These are phyloP conservation scores for Sporothrix pallida DNA, from an alignment of 2,329 filamentous ascomycete genomes.

Conservation along the genomic window DNA sequence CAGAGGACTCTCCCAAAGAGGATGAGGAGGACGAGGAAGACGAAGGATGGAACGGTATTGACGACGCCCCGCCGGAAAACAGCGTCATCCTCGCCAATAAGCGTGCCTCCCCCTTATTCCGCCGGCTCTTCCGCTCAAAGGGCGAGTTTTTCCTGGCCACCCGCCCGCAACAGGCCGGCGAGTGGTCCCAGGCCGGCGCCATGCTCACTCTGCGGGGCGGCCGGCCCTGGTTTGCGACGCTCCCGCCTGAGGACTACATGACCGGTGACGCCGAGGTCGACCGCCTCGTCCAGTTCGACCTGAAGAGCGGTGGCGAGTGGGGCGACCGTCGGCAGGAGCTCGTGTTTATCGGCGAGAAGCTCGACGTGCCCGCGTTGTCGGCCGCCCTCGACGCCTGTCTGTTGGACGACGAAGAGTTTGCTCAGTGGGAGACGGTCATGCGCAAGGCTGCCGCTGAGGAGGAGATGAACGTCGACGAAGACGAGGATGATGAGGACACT, in stretches of 20 bases:
- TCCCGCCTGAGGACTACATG: slow-evolving; percentile 57
- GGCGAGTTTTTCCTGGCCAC: slow-evolving; percentile 67
- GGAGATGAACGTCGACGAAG: background rate
- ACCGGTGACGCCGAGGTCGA: slow-evolving; percentile 57
- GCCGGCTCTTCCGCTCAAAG: slow-evolving; percentile 66
- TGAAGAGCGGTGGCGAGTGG: slow-evolving; percentile 64
- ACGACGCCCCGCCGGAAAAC: slow-evolving; percentile 50
- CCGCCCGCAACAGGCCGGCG: slow-evolving; percentile 59
- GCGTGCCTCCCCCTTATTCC: slow-evolving; percentile 57
- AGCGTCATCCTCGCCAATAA: slow-evolving; percentile 61
- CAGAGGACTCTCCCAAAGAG: slow-evolving; percentile 27
- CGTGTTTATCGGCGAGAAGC: slow-evolving; percentile 73
- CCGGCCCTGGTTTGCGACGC: slow-evolving; percentile 63
- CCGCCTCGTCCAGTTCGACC: slow-evolving; percentile 56
- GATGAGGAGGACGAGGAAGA: slow-evolving; percentile 40
- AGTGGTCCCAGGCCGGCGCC: slow-evolving; percentile 68
- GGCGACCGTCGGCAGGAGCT: slow-evolving; percentile 74
- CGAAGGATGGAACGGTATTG: slow-evolving; percentile 41
- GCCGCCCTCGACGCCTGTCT: slow-evolving; percentile 64
- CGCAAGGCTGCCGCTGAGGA: background rate
- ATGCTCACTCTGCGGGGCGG: slow-evolving; percentile 67
- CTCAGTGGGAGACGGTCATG: slow-evolving; percentile 43
- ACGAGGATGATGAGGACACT: background rate
- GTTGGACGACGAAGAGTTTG: slow-evolving; percentile 64
- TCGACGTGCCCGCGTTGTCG: slow-evolving; percentile 60